A percentile compares a stretch with the other conserved stretches of the same genome.
phyloP scores from a whole-genome alignment of 2,329 filamentous ascomycete species.

The Fusarium mundagurra region DNA sequence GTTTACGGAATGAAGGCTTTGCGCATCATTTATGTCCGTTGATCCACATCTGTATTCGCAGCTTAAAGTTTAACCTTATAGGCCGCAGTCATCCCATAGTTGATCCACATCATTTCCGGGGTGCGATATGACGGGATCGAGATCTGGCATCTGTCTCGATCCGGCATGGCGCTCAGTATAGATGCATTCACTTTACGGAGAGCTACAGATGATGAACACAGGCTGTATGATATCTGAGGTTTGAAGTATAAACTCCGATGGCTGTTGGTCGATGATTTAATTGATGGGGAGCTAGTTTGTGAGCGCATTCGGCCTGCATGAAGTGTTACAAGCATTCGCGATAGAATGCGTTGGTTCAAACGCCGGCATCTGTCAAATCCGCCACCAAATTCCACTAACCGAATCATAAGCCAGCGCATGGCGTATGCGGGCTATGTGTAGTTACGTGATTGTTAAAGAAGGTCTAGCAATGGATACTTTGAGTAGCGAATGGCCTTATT shows the following conservation, averaged over 20 bases:
- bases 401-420: too few relatives aligned
- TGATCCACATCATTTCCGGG: background rate
- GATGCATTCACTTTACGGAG: accelerated
- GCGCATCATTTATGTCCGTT: background rate
- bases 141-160: background rate
- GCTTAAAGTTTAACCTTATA: too few relatives aligned
- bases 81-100: too few relatives aligned
- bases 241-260: background rate
- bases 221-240: background rate
- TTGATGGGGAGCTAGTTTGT: background rate
- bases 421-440: too few relatives aligned
- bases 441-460: too few relatives aligned
- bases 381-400: too few relatives aligned
- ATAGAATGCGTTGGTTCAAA: too few relatives aligned
- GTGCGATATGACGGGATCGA: background rate
- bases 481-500: accelerated
- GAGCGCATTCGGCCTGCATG: too few relatives aligned
- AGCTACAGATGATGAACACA: accelerated
- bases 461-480: too few relatives aligned
- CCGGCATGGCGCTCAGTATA: accelerated
- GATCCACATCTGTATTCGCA: too few relatives aligned
- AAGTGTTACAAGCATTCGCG: too few relatives aligned
- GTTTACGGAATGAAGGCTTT: background rate
- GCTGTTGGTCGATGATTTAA: accelerated
- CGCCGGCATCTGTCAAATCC: too few relatives aligned